Evolutionary conservation across 805 yeast genomes (phyloP).

Genomic region (Barnettozyma salicaria): DNA sequence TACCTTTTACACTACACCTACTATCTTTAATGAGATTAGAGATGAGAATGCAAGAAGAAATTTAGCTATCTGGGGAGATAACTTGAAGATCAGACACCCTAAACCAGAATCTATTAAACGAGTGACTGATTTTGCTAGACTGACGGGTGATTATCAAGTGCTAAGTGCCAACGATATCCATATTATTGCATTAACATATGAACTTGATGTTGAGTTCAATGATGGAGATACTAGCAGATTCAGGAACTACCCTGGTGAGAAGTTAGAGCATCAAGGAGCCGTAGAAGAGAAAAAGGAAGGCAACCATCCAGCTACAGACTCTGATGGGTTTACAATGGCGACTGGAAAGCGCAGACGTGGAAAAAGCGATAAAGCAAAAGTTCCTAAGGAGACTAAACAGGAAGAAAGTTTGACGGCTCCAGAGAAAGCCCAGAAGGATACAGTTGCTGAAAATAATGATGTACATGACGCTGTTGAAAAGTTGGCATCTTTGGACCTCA

Average conservation of each 20-base stretch:
- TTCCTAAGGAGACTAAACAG: constrained; percentile 10
- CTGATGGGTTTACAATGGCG: too few relatives aligned
- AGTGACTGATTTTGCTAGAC: constrained; percentile 69
- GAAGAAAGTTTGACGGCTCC: constrained; percentile 9
- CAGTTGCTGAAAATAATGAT: constrained; percentile 1
- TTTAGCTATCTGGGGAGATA: constrained; percentile 73
- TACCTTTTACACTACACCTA: constrained; percentile 83
- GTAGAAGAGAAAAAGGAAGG: constrained; percentile 16
- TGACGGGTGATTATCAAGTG: constrained; percentile 89
- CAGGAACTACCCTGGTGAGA: constrained; percentile 68
- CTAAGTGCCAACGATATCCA: constrained; percentile 89
- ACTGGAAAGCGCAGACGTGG: too few relatives aligned
- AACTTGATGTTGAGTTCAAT: constrained; percentile 67
- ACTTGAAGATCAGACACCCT: constrained; percentile 72
- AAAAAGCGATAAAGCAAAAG: too few relatives aligned
- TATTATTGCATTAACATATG: constrained; percentile 85
- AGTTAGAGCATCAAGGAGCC: constrained; percentile 20
- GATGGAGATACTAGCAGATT: constrained; percentile 67
- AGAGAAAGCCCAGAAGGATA: constrained; percentile 8
- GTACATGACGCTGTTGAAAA: background rate
- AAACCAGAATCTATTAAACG: constrained; percentile 51
- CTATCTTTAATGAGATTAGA: constrained; percentile 78
- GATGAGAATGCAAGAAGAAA: constrained; percentile 83
- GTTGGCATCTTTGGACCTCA: background rate
- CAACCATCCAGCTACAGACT: constrained; percentile 8